Conservation (phyloP, 176 grass and related monocot genomes). For the Puccinellia tenuiflora region DNA sequence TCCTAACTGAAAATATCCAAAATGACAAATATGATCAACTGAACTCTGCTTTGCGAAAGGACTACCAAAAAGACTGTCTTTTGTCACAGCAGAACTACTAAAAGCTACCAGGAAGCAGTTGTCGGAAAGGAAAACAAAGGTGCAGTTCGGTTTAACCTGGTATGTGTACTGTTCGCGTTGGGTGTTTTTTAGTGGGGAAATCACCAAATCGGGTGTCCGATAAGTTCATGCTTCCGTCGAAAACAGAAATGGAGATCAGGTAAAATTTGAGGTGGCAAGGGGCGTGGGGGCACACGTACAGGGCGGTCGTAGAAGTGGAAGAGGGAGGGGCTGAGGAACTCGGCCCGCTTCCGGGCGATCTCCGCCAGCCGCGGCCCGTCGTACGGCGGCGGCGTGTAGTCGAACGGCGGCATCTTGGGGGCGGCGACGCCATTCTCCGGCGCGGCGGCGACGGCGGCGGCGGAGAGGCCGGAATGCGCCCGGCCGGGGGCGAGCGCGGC, state of each 20-base stretch:
- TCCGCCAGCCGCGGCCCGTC: constrained; percentile 65
- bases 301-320: constrained; percentile 85
- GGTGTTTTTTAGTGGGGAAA: neutral
- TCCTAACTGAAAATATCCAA: neutral
- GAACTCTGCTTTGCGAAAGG: neutral
- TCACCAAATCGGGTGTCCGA: neutral
- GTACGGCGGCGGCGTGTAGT: constrained; percentile 71
- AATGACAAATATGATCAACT: neutral
- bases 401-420: constrained; percentile 69
- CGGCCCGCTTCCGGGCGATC: constrained; percentile 60
- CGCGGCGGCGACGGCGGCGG: constrained; percentile 4
- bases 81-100: neutral
- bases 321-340: constrained; percentile 89
- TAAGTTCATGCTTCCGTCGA: neutral
- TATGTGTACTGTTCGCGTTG: too few relatives aligned
- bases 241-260: neutral
- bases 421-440: constrained; percentile 13
- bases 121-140: neutral
- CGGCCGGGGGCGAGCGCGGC: constrained; percentile 32
- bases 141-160: neutral
- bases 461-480: constrained; percentile 43
- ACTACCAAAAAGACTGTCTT: neutral
- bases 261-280: neutral
- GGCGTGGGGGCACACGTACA: constrained; percentile 35
- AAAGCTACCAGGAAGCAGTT: neutral